Base-by-base conservation (phyloP, 2,329 filamentous ascomycete genomes). In the Epichloe baconii region DNA sequence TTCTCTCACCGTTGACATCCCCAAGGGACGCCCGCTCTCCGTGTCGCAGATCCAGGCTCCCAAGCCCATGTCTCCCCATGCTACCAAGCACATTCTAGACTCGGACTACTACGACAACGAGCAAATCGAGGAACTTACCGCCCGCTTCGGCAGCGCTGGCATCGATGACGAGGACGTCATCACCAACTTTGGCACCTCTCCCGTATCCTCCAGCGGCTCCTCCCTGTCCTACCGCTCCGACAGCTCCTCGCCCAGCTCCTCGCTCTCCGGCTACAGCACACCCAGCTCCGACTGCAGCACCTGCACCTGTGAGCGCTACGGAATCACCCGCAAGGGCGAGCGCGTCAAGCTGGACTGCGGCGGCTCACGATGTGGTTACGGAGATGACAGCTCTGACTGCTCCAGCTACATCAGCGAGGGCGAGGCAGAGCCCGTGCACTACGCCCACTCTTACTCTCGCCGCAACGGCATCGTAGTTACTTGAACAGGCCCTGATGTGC, bases 341-440 rank as follows among this genome's bases (percentile, higher is more conserved):
- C 84, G 90, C 63, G 86, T 97, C 78, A 93, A 91, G 79, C 82
- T 96, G 68, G 90, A 96, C 79, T 97, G 91, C 65, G 89, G 89
- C 61, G 91, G 91, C 60, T 76, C 82, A 55, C 84, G 88, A 66
- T 96, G 91, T 71, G 87, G 88, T 63, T 93, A 86, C 72, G 79
- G 78, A 57, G 83, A 87, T 62, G 81, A 85, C 54, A 79, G 76
- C 56, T 78, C 74, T 49, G 78, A 80, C 51, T 88, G 83, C 75
- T 88, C 82, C 59, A 85, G 78, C 60, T 83, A 83, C 59, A 71
- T 59, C 53, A 72, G 64, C 61, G 82, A 84, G 56, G 79, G 82
- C 61, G 78, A 79, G 57, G 70, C 71, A 54, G 80, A 83, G 52
- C 56, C 58, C 46, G 53, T 54, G 40, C 54, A 57, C 43, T 59